Evolutionary conservation across 441 rosid genomes (phyloP), one percentile per base, ranked within the genome.

Genomic region (Viola pubescens): DNA sequence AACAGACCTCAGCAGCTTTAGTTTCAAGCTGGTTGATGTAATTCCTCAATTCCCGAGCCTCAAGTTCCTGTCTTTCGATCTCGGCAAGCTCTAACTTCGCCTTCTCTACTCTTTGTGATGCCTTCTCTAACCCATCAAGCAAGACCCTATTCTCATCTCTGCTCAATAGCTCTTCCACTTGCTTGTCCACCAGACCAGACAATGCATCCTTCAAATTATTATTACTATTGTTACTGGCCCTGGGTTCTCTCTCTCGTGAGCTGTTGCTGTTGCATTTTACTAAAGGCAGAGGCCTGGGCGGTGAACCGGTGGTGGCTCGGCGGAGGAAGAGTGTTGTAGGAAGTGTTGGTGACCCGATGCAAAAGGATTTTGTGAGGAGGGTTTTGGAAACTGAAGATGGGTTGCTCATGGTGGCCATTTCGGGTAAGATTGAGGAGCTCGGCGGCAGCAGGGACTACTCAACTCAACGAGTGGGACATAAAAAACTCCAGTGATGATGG

Each of bases 121-220:
- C 96, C 61, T 71, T 77, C 58, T 82, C 90, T 66, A 89, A 73
- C 63, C 88, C 98, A 60, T 86, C 90, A 42, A 89, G 82, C 80
- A 92, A 72, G 1, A 0, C 79, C 64, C 66, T 81, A 73, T 92
- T 92, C 75, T 87, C 98, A 62, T 87, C 84, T 58, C 78, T 77
- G 70, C 60, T 75, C 72, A 92, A 56, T 0, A 89, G 81, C 67
- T 83, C 87, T 70, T 85, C 94, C 3, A 85, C 87, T 66, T 79
- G 82, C 54, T 73, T 61, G 51, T 74, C 85, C 70, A 87, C 90
- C 37, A 87, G 52, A 12, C 94, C 83, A 14, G 95, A 79, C 47
- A 87, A 57, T 6, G 86, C 84, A 12, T 82, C 79, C 76, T 77
- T 84, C 73, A 88, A 72, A 65, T 56, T 69, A 37, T 79, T 72